phyloP scores from a whole-genome alignment of 352 stramenopile species.

The Globisporangium radiosum region DNA sequence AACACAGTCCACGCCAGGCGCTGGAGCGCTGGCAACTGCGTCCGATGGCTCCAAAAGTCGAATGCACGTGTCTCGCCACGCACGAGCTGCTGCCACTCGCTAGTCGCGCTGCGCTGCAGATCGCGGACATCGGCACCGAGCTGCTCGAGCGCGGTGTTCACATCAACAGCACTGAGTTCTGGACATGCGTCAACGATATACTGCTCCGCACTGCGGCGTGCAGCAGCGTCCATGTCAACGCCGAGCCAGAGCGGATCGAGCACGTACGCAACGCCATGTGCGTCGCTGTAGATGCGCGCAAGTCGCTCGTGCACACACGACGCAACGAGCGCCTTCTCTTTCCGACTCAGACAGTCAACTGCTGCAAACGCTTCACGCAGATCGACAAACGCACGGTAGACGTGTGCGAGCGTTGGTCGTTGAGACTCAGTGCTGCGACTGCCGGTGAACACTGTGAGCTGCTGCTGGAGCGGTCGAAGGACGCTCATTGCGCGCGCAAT shows the following conservation, averaged over 20 bases:
- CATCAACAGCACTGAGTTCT: constrained; percentile 22
- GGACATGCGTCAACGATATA: constrained; percentile 23
- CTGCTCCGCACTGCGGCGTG: constrained; percentile 34
- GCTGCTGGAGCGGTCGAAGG: constrained; percentile 46
- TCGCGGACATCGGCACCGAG: constrained; percentile 41
- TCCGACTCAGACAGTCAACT: constrained; percentile 64
- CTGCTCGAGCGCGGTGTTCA: constrained; percentile 10
- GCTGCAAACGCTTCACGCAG: constrained; percentile 37
- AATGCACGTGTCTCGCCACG: constrained; percentile 35
- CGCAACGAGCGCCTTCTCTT: constrained; percentile 63
- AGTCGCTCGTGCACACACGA: constrained; percentile 60
- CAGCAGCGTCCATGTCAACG: constrained; percentile 34
- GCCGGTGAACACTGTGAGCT: constrained; percentile 29
- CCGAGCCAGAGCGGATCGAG: constrained; percentile 54
- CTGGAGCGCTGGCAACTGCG: constrained; percentile 51
- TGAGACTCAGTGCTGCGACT: not conserved
- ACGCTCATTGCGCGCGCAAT: constrained; percentile 49
- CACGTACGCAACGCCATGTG: constrained; percentile 52
- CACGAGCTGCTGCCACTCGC: constrained; percentile 41
- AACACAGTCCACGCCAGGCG: constrained; percentile 54
- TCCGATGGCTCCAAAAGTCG: constrained; percentile 58
- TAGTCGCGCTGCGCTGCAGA: constrained; percentile 31
- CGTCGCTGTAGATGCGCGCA: constrained; percentile 54
- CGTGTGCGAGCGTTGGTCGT: constrained; percentile 35
- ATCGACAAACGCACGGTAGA: constrained; percentile 42